Conservation (phyloP, 345 rosid species). For the Eucalyptus erythrocorys region DNA sequence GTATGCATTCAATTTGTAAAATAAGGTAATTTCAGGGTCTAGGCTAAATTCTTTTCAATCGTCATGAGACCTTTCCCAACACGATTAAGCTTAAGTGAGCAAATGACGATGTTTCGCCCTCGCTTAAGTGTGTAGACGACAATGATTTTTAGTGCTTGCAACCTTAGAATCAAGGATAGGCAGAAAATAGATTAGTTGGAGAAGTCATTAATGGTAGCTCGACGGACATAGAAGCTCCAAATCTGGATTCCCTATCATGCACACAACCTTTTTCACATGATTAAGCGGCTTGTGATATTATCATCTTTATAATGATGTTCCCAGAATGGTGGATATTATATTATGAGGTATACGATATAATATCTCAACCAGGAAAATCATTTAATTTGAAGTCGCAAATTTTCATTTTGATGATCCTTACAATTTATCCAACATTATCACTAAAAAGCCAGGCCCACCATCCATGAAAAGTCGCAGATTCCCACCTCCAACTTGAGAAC, state of each 20-base stretch:
- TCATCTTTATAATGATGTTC: neutral
- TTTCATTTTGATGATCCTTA: no score
- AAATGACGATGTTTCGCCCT: no score
- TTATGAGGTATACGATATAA: neutral
- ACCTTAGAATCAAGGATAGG: neutral
- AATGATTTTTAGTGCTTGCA: neutral
- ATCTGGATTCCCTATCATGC: neutral
- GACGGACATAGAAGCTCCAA: neutral
- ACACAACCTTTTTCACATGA: neutral
- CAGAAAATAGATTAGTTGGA: neutral
- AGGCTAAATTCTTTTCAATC: neutral
- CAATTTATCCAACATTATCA: no score
- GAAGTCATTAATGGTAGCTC: neutral
- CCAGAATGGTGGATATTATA: neutral
- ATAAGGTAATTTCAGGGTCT: neutral
- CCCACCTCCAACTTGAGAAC: neutral
- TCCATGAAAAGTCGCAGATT: neutral
- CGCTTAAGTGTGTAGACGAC: neutral
- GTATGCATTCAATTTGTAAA: neutral
- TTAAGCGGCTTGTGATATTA: neutral
- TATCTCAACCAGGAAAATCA: neutral
- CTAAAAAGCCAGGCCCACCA: neutral
- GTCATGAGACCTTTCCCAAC: fast-evolving
- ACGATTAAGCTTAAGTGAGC: no score
- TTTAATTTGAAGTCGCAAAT: no score